A percentile compares a stretch with the other conserved stretches of the same genome.
Evolutionary conservation across 1,284 basidiomycete genomes (phyloP).

Genomic region (Porphyrellus sp.): DNA sequence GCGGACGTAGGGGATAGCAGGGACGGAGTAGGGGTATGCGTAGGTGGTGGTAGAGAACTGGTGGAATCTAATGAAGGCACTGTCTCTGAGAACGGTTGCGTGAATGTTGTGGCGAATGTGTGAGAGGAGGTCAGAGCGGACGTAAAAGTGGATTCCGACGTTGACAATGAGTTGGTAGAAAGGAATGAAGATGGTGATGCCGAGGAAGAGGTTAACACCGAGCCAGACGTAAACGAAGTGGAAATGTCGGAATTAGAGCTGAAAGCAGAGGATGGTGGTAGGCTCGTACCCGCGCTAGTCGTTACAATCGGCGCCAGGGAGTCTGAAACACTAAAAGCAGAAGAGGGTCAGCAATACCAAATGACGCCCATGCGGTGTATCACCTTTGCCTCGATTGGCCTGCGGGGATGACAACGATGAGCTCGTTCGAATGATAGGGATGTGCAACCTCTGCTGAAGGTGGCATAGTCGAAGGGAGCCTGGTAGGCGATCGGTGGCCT

Average conservation of each 20-base stretch:
- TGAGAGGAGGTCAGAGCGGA: background rate
- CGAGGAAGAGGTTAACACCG: background rate
- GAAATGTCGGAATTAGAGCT: constrained; percentile 21
- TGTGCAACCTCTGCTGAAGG: background rate
- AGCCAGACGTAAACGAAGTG: background rate
- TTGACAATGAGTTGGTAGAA: background rate
- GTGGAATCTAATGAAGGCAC: background rate
- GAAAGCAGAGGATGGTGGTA: constrained; percentile 4
- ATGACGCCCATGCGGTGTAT: background rate
- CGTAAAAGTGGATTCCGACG: background rate
- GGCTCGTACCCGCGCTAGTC: constrained; percentile 24
- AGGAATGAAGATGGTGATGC: background rate
- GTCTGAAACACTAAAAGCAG: constrained; percentile 4
- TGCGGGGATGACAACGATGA: background rate
- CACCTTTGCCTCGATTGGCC: constrained; percentile 13
- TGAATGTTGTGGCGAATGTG: background rate
- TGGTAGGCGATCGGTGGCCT: constrained; percentile 2
- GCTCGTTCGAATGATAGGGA: background rate
- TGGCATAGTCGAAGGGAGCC: constrained; percentile 7
- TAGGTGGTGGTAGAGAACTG: background rate
- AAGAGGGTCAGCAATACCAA: constrained; percentile 9
- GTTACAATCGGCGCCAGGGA: background rate
- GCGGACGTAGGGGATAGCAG: background rate
- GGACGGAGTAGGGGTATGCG: background rate
- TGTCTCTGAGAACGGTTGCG: background rate